These are phyloP conservation scores for Cucurbitaria berberidis DNA, from an alignment of 2,329 filamentous ascomycete genomes.

Conservation along the genomic window DNA sequence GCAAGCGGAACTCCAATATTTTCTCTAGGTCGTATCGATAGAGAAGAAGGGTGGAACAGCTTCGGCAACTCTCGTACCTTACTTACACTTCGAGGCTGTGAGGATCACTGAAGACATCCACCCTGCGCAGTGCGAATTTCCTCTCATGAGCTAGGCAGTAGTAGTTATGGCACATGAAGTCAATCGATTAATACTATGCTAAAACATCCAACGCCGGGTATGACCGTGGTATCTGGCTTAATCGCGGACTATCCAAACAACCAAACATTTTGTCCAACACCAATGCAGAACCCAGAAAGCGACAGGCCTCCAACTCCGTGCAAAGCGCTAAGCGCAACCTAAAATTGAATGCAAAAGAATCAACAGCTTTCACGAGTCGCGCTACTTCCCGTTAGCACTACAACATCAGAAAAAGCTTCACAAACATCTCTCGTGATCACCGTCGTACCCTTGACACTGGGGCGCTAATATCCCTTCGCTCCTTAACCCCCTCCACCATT, in stretches of 20 bases:
- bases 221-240: slow-evolving; percentile 35
- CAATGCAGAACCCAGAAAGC: slow-evolving; percentile 5
- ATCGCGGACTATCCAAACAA: slow-evolving; percentile 12
- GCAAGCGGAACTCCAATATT: not conserved
- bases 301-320: slow-evolving; percentile 37
- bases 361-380: slow-evolving; percentile 7
- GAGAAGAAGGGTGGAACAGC: not conserved
- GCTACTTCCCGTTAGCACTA: slow-evolving; percentile 12
- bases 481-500: slow-evolving; percentile 59
- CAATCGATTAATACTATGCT: not conserved
- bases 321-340: slow-evolving; percentile 39
- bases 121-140: not conserved
- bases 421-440: slow-evolving; percentile 5
- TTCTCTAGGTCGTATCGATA: not conserved
- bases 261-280: slow-evolving; percentile 15
- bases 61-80: not conserved
- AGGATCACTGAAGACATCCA: too few relatives aligned
- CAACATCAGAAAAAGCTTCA: not conserved
- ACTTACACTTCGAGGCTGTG: not conserved
- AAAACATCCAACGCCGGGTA: slow-evolving; percentile 11
- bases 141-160: too few relatives aligned
- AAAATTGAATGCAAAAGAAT: slow-evolving; percentile 16
- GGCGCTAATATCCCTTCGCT: slow-evolving; percentile 56
- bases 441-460: slow-evolving; percentile 44
- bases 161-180: not conserved